phyloP scores from a whole-genome alignment of 2,329 filamentous ascomycete species.

The Pseudocercospora vitis region DNA sequence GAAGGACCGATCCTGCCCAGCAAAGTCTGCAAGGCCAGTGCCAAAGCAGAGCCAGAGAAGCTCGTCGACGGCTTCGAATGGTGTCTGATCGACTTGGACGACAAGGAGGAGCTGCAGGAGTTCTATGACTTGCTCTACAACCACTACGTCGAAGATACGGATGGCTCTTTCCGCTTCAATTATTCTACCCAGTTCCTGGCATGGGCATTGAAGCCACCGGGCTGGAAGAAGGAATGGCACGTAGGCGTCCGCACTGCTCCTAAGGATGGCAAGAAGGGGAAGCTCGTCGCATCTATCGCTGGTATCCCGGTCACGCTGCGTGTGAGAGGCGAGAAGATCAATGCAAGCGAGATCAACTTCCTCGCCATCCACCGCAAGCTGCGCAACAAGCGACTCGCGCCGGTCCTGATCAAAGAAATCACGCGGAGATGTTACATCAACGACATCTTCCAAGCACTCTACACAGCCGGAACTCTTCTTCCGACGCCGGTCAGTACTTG shows the following conservation, averaged over 20 bases:
- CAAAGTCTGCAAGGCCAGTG: slow-evolving; percentile 63
- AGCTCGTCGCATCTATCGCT: slow-evolving; percentile 93
- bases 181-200: slow-evolving; percentile 86
- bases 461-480: slow-evolving; percentile 87
- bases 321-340: slow-evolving; percentile 72
- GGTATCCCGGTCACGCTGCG: slow-evolving; percentile 83
- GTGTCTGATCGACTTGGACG: slow-evolving; percentile 82
- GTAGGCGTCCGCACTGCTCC: slow-evolving; percentile 75
- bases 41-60: slow-evolving; percentile 60
- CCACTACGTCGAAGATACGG: slow-evolving; percentile 96
- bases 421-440: slow-evolving; percentile 86
- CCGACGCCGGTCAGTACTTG: slow-evolving; percentile 91
- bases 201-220: slow-evolving; percentile 93
- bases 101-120: slow-evolving; percentile 77
- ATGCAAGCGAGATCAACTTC: slow-evolving; percentile 94
- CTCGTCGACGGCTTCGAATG: slow-evolving; percentile 88
- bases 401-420: slow-evolving; percentile 96
- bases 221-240: slow-evolving; percentile 93
- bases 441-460: slow-evolving; percentile 90
- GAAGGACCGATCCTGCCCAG: slow-evolving; percentile 85
- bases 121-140: slow-evolving; percentile 87
- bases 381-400: slow-evolving; percentile 84
- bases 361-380: slow-evolving; percentile 98
- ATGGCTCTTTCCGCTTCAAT: slow-evolving; percentile 96
- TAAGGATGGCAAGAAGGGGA: slow-evolving; percentile 64